These are phyloP conservation scores for Hericium erinaceus DNA, from an alignment of 768 basidiomycete genomes.

Conservation along the genomic window DNA sequence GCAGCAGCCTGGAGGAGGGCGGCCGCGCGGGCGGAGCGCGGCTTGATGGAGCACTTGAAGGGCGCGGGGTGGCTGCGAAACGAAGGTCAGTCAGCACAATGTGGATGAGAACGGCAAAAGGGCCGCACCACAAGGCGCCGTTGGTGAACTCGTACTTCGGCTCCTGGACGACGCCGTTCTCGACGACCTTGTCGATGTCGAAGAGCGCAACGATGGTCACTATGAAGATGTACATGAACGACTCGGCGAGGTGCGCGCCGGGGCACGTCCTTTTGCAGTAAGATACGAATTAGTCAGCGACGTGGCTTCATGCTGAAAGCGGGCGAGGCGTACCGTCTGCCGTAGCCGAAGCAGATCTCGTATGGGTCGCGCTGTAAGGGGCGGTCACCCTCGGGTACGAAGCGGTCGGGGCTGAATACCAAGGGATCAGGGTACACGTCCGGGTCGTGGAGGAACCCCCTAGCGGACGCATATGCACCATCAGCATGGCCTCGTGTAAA, in stretches of 20 bases:
- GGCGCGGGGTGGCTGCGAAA: background rate
- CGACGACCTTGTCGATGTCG: constrained; percentile 8
- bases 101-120: background rate
- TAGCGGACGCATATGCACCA: constrained; percentile 1
- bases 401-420: constrained; percentile 22
- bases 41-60: background rate
- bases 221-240: constrained; percentile 12
- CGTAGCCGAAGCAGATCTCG: constrained; percentile 18
- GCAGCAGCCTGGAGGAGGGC: background rate
- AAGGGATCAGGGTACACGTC: constrained; percentile 19
- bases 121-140: constrained; percentile 11
- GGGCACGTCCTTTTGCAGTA: constrained; percentile 8
- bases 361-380: constrained; percentile 15
- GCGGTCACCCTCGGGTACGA: constrained; percentile 12
- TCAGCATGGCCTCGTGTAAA: background rate
- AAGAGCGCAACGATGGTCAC: constrained; percentile 14
- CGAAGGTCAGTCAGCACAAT: background rate
- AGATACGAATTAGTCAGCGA: too few relatives aligned
- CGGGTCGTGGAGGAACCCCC: constrained; percentile 23
- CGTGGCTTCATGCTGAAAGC: background rate
- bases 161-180: constrained; percentile 12
- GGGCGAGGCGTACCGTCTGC: constrained; percentile 14
- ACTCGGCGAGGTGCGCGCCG: constrained; percentile 12
- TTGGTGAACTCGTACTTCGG: constrained; percentile 7
- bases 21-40: background rate